These are phyloP conservation scores for Cucumis variabilis DNA, from an alignment of 331 rosid species.

Conservation along the genomic window DNA sequence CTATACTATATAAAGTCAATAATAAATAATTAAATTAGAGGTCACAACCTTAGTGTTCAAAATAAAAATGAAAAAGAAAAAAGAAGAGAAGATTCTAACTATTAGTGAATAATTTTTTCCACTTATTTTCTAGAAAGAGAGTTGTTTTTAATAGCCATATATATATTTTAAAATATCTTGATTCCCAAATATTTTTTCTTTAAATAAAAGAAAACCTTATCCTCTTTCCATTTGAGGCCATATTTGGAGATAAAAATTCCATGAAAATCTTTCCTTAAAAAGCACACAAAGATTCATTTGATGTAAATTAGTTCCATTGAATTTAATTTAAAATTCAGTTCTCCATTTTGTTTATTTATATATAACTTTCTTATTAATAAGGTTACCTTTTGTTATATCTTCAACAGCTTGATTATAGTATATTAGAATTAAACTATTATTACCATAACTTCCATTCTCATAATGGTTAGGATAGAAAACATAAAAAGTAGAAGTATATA, in stretches of 20 bases:
- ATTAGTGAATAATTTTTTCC: not conserved
- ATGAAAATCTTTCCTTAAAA: not conserved
- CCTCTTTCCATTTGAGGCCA: not conserved
- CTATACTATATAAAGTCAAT: too few species aligned
- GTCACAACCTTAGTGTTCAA: too few species aligned
- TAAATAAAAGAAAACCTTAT: not conserved
- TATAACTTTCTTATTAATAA: too few species aligned
- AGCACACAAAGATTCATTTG: not conserved
- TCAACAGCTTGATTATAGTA: not conserved
- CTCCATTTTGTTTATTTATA: not conserved
- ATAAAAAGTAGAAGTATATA: too few species aligned
- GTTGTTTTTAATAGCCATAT: not conserved
- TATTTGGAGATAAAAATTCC: not conserved
- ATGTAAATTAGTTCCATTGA: too few species aligned
- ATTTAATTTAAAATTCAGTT: too few species aligned
- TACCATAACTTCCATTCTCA: too few species aligned
- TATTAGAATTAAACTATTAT: too few species aligned
- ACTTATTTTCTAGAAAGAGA: not conserved
- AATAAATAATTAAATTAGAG: too few species aligned
- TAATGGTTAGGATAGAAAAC: too few species aligned
- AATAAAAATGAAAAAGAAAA: too few species aligned
- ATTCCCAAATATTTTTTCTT: not conserved
- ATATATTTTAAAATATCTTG: not conserved
- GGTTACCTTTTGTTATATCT: not conserved
- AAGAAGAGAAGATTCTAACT: too few species aligned